Percentiles rank a stretch among this genome's conserved stretches.
phyloP scores from a whole-genome alignment of 768 basidiomycete genomes.

The Mycena epipterygia region DNA sequence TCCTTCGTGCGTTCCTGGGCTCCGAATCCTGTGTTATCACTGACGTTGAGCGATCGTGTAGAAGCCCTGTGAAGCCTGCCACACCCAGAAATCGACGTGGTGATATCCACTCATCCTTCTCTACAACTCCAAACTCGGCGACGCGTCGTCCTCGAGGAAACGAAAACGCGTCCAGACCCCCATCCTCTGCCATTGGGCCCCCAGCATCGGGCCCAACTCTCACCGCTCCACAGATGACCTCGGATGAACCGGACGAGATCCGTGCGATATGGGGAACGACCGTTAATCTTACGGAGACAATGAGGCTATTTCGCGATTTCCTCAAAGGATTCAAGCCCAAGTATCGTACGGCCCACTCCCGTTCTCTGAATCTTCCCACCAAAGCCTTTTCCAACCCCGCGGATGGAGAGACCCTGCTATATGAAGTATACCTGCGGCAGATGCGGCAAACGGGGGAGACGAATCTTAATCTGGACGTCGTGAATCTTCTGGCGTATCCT shows the following conservation, averaged over 20 bases:
- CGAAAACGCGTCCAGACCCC: slow-evolving; percentile 26
- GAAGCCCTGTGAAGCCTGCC: slow-evolving; percentile 64
- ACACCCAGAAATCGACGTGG: slow-evolving; percentile 86
- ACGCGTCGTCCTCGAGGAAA: slow-evolving; percentile 52
- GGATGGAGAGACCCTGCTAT: slow-evolving; percentile 77
- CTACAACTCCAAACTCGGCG: slow-evolving; percentile 64
- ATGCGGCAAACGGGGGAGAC: slow-evolving; percentile 95
- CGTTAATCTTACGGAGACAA: slow-evolving; percentile 91
- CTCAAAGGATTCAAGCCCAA: slow-evolving; percentile 94
- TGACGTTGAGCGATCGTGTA: slow-evolving; percentile 38
- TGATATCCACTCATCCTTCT: slow-evolving; percentile 89
- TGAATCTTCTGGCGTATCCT: slow-evolving; percentile 90
- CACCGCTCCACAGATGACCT: slow-evolving; percentile 72
- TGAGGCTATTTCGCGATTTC: slow-evolving; percentile 92
- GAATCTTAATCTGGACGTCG: slow-evolving; percentile 91
- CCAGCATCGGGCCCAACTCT: slow-evolving; percentile 52
- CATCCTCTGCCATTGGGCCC: slow-evolving; percentile 32
- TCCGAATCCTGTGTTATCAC: not conserved
- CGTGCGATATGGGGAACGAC: slow-evolving; percentile 98
- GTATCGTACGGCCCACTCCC: slow-evolving; percentile 83
- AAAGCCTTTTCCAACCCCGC: slow-evolving; percentile 69
- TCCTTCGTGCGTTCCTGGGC: slow-evolving; percentile 65
- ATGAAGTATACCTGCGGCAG: slow-evolving; percentile 84
- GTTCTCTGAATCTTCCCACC: slow-evolving; percentile 67
- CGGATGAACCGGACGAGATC: slow-evolving; percentile 86